Percentiles rank a stretch among this genome's conserved stretches.
phyloP scores from a whole-genome alignment of 805 yeast genomes.

The Hanseniaspora mollemarum region DNA sequence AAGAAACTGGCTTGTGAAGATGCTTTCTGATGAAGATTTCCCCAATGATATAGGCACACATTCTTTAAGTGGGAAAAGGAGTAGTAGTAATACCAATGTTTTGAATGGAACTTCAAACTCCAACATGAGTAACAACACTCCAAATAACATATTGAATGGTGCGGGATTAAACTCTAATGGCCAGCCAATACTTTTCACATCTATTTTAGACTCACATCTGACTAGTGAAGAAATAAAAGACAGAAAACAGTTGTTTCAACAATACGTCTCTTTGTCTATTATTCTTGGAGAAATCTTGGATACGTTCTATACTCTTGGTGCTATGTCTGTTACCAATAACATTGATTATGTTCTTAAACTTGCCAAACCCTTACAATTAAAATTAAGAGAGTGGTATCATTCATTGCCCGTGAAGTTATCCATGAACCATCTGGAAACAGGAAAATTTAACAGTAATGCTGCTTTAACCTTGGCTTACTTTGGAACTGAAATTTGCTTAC shows the following conservation, averaged over 20 bases:
- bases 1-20: slow-evolving; percentile 67
- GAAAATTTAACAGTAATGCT: slow-evolving; percentile 62
- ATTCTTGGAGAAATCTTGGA: slow-evolving; percentile 63
- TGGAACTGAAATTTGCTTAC: slow-evolving; percentile 79
- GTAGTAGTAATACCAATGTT: background rate
- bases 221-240: slow-evolving; percentile 48
- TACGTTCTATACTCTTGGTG: slow-evolving; percentile 59
- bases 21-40: slow-evolving; percentile 59
- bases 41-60: slow-evolving; percentile 47
- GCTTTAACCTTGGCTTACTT: slow-evolving; percentile 74
- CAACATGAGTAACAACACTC: slow-evolving; percentile 4
- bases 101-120: slow-evolving; percentile 10
- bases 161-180: slow-evolving; percentile 12
- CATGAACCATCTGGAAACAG: slow-evolving; percentile 47
- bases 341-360: slow-evolving; percentile 57
- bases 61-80: background rate
- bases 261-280: slow-evolving; percentile 52
- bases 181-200: slow-evolving; percentile 12
- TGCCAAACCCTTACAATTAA: slow-evolving; percentile 74
- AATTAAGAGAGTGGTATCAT: slow-evolving; percentile 65
- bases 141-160: slow-evolving; percentile 10
- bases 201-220: slow-evolving; percentile 25
- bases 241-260: slow-evolving; percentile 59
- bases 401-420: slow-evolving; percentile 53
- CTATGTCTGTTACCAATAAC: slow-evolving; percentile 44